phyloP scores from a whole-genome alignment of 2,329 filamentous ascomycete genomes.

The Fusarium palustre region DNA sequence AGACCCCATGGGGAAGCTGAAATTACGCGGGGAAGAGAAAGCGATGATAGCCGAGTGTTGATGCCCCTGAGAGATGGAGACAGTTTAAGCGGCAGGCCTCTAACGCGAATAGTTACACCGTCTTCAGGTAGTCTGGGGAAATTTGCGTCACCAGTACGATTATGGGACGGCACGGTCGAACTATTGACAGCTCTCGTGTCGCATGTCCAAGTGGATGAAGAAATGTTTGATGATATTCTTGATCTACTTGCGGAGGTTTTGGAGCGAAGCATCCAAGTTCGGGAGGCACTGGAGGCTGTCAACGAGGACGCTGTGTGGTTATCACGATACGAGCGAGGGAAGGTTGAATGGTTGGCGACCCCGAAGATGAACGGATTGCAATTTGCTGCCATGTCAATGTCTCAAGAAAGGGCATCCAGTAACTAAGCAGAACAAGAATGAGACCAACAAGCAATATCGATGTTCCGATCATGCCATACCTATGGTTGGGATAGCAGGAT shows the following conservation, averaged over 20 bases:
- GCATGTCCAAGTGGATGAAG: constrained; percentile 73
- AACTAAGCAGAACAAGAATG: constrained; percentile 12
- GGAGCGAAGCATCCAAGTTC: constrained; percentile 60
- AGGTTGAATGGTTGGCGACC: constrained; percentile 51
- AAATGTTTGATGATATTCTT: constrained; percentile 78
- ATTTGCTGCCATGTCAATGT: constrained; percentile 52
- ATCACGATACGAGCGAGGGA: constrained; percentile 62
- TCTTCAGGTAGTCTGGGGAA: constrained; percentile 60
- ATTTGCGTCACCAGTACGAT: constrained; percentile 70
- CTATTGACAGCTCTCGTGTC: constrained; percentile 71
- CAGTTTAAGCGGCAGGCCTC: constrained; percentile 34
- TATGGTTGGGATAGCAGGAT: constrained; percentile 2
- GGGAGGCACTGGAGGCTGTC: constrained; percentile 68
- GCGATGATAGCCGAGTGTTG: constrained; percentile 46
- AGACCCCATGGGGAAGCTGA: constrained; percentile 36
- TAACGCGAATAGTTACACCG: constrained; percentile 13
- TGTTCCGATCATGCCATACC: constrained; percentile 18
- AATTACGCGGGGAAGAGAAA: constrained; percentile 29
- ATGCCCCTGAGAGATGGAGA: constrained; percentile 50
- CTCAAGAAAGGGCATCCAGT: constrained; percentile 15
- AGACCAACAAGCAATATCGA: constrained; percentile 19
- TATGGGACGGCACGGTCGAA: constrained; percentile 72
- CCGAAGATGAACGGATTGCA: constrained; percentile 58
- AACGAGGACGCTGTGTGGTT: constrained; percentile 86
- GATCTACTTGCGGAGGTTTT: constrained; percentile 68